Conservation (phyloP, 2,329 filamentous ascomycete genomes). For the Penicillium crustosum region DNA sequence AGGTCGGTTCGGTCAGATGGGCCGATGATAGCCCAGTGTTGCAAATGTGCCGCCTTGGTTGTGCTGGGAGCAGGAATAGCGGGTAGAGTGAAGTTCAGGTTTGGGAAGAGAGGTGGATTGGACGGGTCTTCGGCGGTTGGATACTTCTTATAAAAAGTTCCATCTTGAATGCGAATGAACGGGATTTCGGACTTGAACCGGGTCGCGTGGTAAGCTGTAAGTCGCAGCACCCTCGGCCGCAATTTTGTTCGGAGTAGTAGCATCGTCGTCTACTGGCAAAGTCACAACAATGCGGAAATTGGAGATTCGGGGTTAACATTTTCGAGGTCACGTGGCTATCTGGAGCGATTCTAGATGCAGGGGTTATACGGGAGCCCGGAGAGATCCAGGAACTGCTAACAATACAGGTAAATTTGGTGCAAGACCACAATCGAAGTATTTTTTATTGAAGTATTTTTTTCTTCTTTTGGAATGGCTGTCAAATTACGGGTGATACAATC, state of each 20-base stretch:
- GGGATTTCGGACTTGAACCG: constrained; percentile 41
- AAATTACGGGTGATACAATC: background rate
- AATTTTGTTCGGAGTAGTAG: constrained; percentile 16
- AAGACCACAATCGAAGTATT: background rate
- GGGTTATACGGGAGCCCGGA: background rate
- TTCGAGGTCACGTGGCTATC: background rate
- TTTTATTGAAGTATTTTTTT: too few species aligned
- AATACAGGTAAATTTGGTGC: background rate
- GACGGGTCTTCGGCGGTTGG: constrained; percentile 52
- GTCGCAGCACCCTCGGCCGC: constrained; percentile 10
- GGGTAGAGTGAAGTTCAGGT: constrained; percentile 69
- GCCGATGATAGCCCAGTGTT: constrained; percentile 83
- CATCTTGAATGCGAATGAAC: constrained; percentile 71
- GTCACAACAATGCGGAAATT: constrained; percentile 1
- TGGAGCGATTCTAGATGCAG: background rate
- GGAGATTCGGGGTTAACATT: constrained; percentile 7
- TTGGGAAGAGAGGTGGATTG: constrained; percentile 69
- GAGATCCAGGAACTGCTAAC: background rate
- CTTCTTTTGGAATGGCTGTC: background rate
- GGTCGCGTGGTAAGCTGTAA: background rate
- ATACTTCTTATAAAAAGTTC: constrained; percentile 78
- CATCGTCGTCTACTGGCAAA: constrained; percentile 9
- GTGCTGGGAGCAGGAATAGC: background rate
- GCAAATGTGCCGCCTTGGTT: constrained; percentile 32
- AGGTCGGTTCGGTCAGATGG: constrained; percentile 80